Conservation (phyloP, 1,284 basidiomycete species). For the Marasmius tenuissimus region DNA sequence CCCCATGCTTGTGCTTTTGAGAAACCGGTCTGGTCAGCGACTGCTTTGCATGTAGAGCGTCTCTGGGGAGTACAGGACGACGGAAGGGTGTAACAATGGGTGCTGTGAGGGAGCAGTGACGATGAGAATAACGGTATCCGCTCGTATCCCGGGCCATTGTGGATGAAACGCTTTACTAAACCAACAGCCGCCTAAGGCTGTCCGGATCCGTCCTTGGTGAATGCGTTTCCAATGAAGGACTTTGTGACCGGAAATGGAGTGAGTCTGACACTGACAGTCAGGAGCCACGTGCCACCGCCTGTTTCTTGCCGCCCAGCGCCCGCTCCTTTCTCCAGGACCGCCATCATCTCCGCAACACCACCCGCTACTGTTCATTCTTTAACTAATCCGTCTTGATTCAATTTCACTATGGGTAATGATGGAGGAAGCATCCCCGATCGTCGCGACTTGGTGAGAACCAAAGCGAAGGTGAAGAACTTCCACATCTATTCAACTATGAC, state of each 20-base stretch:
- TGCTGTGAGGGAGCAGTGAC: too few relatives aligned
- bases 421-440: slow-evolving; percentile 86
- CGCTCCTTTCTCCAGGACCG: background rate
- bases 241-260: too few relatives aligned
- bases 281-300: background rate
- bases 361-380: background rate
- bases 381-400: background rate
- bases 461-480: slow-evolving; percentile 53
- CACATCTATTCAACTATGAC: background rate
- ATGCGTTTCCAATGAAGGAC: too few relatives aligned
- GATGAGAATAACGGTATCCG: too few relatives aligned
- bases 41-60: background rate
- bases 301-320: background rate
- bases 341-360: background rate
- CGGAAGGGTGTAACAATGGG: too few relatives aligned
- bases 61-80: too few relatives aligned
- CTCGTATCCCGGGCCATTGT: too few relatives aligned
- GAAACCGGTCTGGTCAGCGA: background rate
- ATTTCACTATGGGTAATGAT: slow-evolving; percentile 73
- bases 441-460: slow-evolving; percentile 74
- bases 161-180: too few relatives aligned
- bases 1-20: background rate
- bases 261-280: background rate
- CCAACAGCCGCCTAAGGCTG: too few relatives aligned
- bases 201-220: too few relatives aligned